Evolutionary conservation across 257 asterid genomes (phyloP), one percentile per base, ranked within the genome.

Genomic region (Rehmannia glutinosa): DNA sequence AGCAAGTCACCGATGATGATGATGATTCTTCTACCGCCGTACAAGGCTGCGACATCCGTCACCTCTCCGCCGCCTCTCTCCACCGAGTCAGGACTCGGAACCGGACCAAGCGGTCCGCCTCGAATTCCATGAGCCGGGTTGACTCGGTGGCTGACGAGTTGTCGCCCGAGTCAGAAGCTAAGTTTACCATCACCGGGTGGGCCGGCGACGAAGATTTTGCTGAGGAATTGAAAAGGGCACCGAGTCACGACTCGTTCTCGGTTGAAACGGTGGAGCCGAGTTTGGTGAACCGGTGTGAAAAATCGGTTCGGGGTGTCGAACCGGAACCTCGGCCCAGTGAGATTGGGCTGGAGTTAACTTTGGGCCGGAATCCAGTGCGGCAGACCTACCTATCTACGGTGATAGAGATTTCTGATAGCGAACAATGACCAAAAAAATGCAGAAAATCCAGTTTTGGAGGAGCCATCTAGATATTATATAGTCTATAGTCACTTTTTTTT

Each of bases 101-200:
- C 63, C 77, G 59, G 2, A 39, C 64, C 56, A 80, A 74, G 62
- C 72, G 81, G 23, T 74, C 84, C 54, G 75, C 76, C 77, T 25
- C 57, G 62, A 74, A 53, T 2, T 49, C 64, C 56, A 80, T 73
- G 30, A 57, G 35, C 16, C 56, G 19, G 43, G 63, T 23, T 8
- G 68, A 65, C 28, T 35, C 73, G 2, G 47, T 27, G 33, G 27
- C 51, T 2, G 43, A 47, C 6, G 77, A 57, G 33, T 49, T 23
- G 16, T 5, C 30, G 6, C 19, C 20, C 3, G 78, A 75, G 68
- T 55, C 72, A 3, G 72, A 77, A 3, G 30, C 45, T 5, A 80
- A 73, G 70, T 88, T 88, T 8, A 82, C 87, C 56, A 78, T 88
- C 64, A 85, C 89, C 0, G 91, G 93, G 0, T 88, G 93, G 96